Conservation (phyloP, 768 basidiomycete species). For the Kwoniella sp. region DNA sequence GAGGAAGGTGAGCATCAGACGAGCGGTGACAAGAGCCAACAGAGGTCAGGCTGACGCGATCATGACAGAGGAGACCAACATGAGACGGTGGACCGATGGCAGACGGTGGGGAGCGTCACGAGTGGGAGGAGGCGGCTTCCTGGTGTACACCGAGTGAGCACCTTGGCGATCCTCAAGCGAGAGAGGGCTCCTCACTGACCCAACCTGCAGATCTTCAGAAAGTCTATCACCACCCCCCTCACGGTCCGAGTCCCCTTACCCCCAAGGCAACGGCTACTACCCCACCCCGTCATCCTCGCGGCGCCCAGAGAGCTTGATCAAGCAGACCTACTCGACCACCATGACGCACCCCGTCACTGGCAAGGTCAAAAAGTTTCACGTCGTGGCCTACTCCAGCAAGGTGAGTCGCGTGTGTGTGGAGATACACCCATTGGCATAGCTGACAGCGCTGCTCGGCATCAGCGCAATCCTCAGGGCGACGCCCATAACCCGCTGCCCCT, state of each 20-base stretch:
- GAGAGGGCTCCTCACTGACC: neutral
- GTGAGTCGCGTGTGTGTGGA: slow-evolving; percentile 4
- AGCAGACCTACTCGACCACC: slow-evolving; percentile 46
- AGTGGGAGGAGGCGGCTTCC: slow-evolving; percentile 43
- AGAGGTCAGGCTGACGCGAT: neutral
- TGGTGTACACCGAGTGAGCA: slow-evolving; percentile 44
- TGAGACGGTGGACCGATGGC: slow-evolving; percentile 46
- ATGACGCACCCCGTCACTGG: slow-evolving; percentile 36
- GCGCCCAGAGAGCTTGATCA: slow-evolving; percentile 37
- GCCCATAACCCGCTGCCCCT: slow-evolving; percentile 29
- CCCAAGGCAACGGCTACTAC: slow-evolving; percentile 4
- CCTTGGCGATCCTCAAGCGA: neutral
- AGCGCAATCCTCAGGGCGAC: slow-evolving; percentile 42
- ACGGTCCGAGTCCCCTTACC: slow-evolving; percentile 13
- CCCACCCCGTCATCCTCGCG: slow-evolving; percentile 6
- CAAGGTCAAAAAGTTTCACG: slow-evolving; percentile 42
- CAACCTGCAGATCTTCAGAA: slow-evolving; percentile 14
- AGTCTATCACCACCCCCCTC: slow-evolving; percentile 19
- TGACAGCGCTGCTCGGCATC: too few species aligned
- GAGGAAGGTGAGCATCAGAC: slow-evolving; percentile 40
- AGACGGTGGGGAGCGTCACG: slow-evolving; percentile 42
- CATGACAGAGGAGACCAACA: slow-evolving; percentile 42
- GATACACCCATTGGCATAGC: too few species aligned
- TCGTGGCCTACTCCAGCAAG: slow-evolving; percentile 44
- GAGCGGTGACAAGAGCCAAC: neutral